Evolutionary conservation across 805 yeast species (phyloP), one percentile per base, ranked within the genome.

Genomic region (Ogataea sp.): DNA sequence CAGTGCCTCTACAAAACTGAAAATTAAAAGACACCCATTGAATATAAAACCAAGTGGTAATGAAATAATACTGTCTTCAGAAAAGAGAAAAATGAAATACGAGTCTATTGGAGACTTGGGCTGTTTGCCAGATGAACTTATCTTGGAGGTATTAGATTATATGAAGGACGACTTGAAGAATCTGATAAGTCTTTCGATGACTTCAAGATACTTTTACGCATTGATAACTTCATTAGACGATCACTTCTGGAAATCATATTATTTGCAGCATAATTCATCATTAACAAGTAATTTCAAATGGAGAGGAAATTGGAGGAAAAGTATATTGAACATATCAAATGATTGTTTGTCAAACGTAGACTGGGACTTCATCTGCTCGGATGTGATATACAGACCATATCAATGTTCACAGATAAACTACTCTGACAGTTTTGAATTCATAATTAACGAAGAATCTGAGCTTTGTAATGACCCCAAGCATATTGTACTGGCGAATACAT

Each of bases 271-370:
- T 37, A 53, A 58, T 11, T 54, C 63, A 2, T 45, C 44, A 2
- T 7, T 18, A 30, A 18, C 26, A 23, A 23, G 10, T 8, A 23
- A 23, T 23, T 23, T 15, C 11, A 46, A 48, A 26, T 87, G 96
- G 96, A 55, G 51, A 24, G 96, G 96, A 1, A 73, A 87, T 2
- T 88, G 96, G 96, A 70, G 89, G 48, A 62, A 71, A 29, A 78
- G 90, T 3, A 62, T 73, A 26, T 57, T 77, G 44, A 54, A 59
- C 1, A 44, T 68, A n/a, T 3, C 18, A 20, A 15, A 7, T 24
- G 13, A 20, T 27, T 6, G 17, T 13, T 16, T 25, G 6, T 5
- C 31, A 3, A 20, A 27, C 7, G 18, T 35, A 3, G 18, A 35
- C 42, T 58, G 78, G 20, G 62, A 71, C 43, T 49, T 76, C 25